Percentiles rank a stretch among this genome's conserved stretches.
Conservation (phyloP, 202 grass and related monocot genomes). For the Panicum virgatum region DNA sequence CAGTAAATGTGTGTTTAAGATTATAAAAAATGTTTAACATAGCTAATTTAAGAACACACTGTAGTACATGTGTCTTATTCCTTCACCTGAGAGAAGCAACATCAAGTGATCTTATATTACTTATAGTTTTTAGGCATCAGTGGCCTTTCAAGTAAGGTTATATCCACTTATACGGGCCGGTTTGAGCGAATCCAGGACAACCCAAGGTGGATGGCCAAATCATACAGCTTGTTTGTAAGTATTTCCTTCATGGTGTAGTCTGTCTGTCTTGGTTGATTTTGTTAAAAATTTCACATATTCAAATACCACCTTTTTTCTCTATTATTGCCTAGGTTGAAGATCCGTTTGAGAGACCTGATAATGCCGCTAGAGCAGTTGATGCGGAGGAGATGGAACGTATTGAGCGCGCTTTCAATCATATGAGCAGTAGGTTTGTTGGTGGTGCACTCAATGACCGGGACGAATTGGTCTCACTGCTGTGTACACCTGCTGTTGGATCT, state of each 20-base stretch:
- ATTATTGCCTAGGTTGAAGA: slow-evolving; percentile 62
- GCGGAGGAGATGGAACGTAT: slow-evolving; percentile 40
- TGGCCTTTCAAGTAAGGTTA: slow-evolving; percentile 45
- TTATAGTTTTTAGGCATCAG: slow-evolving; percentile 52
- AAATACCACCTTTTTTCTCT: background rate
- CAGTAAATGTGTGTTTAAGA: background rate
- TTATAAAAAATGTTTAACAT: background rate
- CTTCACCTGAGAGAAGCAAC: background rate
- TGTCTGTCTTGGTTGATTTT: background rate
- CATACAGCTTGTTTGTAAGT: slow-evolving; percentile 65
- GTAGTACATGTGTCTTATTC: background rate
- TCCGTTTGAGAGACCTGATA: slow-evolving; percentile 78
- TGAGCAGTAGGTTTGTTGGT: slow-evolving; percentile 33
- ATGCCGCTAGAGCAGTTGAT: slow-evolving; percentile 72
- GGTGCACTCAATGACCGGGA: slow-evolving; percentile 7
- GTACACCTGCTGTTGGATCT: slow-evolving; percentile 51
- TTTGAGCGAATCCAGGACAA: slow-evolving; percentile 42
- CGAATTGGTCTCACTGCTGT: slow-evolving; percentile 50
- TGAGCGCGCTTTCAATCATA: slow-evolving; percentile 34
- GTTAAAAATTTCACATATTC: background rate
- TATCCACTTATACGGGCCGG: slow-evolving; percentile 67
- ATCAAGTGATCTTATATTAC: slow-evolving; percentile 38
- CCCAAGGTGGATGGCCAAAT: slow-evolving; percentile 42
- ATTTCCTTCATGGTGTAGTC: slow-evolving; percentile 28
- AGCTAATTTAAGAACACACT: background rate